phyloP scores from a whole-genome alignment of 768 basidiomycete species.

The Trametes punicea region DNA sequence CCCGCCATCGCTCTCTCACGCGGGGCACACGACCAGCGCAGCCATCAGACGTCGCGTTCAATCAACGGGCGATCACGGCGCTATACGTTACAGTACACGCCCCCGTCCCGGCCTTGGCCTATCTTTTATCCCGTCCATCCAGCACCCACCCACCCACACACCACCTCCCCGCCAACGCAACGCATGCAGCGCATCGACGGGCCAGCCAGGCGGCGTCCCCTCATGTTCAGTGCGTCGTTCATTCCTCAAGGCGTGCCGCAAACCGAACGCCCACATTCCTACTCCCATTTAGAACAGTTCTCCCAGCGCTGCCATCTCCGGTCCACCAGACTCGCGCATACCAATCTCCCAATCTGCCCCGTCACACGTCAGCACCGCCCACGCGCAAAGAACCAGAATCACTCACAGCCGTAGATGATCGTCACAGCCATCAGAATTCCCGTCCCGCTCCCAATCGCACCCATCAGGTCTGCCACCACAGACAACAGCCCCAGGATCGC shows the following conservation, averaged over 20 bases:
- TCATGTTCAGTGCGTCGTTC: neutral
- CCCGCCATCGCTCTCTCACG: too few relatives aligned
- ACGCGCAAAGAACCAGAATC: neutral
- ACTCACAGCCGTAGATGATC: conserved; percentile 79
- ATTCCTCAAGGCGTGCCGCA: neutral
- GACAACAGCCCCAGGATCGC: conserved; percentile 92
- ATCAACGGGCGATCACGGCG: neutral
- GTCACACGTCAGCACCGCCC: neutral
- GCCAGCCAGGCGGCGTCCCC: neutral
- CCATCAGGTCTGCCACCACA: conserved; percentile 91
- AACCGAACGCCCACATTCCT: neutral
- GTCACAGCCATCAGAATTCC: conserved; percentile 98
- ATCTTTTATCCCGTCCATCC: too few relatives aligned
- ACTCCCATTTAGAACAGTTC: conserved; percentile 60
- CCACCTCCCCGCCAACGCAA: neutral
- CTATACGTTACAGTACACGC: too few relatives aligned
- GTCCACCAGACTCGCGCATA: conserved; percentile 80
- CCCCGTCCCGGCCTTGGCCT: too few relatives aligned
- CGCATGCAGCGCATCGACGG: neutral
- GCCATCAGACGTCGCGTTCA: conserved; percentile 9
- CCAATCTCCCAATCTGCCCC: conserved; percentile 90
- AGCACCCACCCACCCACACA: neutral
- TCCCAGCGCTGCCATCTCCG: conserved; percentile 78
- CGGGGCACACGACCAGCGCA: too few relatives aligned
- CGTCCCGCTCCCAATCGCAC: conserved; percentile 93